Evolutionary conservation across 805 yeast genomes (phyloP), one percentile per base, ranked within the genome.

Genomic region (Cyberlindnera misumaiensis): DNA sequence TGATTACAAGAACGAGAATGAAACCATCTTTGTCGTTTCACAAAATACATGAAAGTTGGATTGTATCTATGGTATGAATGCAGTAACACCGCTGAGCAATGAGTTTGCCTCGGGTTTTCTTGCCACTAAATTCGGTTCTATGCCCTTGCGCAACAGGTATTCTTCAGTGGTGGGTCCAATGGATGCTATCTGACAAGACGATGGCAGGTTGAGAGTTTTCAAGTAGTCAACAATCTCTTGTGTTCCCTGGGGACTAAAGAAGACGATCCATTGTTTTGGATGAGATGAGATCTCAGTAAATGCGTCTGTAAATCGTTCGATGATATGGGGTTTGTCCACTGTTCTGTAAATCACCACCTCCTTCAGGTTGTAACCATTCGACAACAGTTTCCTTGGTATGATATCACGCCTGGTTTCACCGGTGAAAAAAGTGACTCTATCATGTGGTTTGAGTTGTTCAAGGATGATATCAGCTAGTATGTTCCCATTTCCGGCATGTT

Each of bases 171-270:
- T 90, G 3, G 97, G 97, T 0, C 97, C 97, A 41, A 90, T 90
- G 4, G 89, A 78, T 0, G 95, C 96, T 12, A 87, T 62, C 34
- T 67, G 70, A 30, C 30, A 52, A 8, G 42, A 34, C 2, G 35
- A 15, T 17, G 30, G 22, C 11, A 40, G 24, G 17, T 41, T 34
- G 15, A 33, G 33, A 26, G 25, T 34, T 35, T 53, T 56, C n/a
- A 75, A 40, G 43, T 68, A 67, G 9, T 70, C 59, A 4, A 84
- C 73, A 11, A 88, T 79, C 1, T 59, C 65, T 22, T 71, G 73
- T 0, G 95, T 81, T 0, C 96, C 96, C 49, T 93, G 94, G 0
- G 96, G 95, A 45, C 96, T 85, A 60, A 89, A 90, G 43, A 90
- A 82, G 0, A 89, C 82, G 5, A 88, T 63, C 96, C 96, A 87